Evolutionary conservation across 192 early-diverging fungal genomes (phyloP).

Genomic region (Coemansia sp.): DNA sequence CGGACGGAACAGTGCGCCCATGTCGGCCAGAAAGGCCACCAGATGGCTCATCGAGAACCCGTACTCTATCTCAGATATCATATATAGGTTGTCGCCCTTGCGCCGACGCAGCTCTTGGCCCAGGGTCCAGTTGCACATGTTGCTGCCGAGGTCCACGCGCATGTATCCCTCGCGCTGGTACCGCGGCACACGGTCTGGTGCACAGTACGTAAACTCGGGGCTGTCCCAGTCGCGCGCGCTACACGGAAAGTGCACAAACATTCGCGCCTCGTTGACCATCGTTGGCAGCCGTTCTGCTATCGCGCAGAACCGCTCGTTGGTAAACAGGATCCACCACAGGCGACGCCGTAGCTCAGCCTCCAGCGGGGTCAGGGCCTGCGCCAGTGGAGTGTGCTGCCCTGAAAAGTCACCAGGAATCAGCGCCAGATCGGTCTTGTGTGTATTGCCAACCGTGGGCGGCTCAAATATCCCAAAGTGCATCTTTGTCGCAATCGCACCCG

Average conservation of each 20-base stretch:
- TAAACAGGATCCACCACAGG: conserved; percentile 53
- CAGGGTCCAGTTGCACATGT: conserved; percentile 19
- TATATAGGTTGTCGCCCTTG: conserved; percentile 43
- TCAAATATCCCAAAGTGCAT: conserved; percentile 53
- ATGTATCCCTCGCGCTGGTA: conserved; percentile 40
- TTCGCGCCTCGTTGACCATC: conserved; percentile 49
- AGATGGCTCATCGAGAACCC: conserved; percentile 56
- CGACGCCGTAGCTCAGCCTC: conserved; percentile 49
- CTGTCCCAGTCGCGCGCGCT: conserved; percentile 44
- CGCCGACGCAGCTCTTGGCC: conserved; percentile 35
- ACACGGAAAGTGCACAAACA: conserved; percentile 53
- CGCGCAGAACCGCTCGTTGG: conserved; percentile 52
- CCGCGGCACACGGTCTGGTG: conserved; percentile 34
- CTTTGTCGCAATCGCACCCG: conserved; percentile 40
- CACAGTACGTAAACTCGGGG: conserved; percentile 43
- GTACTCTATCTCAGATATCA: conserved; percentile 55
- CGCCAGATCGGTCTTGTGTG: conserved; percentile 23
- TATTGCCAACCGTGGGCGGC: conserved; percentile 22
- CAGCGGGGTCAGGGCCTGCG: conserved; percentile 40
- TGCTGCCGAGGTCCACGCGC: conserved; percentile 21
- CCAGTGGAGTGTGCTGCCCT: conserved; percentile 34
- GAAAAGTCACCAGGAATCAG: conserved; percentile 46
- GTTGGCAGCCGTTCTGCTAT: conserved; percentile 52
- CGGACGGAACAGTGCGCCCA: conserved; percentile 50
- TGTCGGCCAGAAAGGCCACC: conserved; percentile 50